Evolutionary conservation across 1,139 yeast species (phyloP), one percentile per base, ranked within the genome.

Genomic region (Sugiyamaella paludigena): DNA sequence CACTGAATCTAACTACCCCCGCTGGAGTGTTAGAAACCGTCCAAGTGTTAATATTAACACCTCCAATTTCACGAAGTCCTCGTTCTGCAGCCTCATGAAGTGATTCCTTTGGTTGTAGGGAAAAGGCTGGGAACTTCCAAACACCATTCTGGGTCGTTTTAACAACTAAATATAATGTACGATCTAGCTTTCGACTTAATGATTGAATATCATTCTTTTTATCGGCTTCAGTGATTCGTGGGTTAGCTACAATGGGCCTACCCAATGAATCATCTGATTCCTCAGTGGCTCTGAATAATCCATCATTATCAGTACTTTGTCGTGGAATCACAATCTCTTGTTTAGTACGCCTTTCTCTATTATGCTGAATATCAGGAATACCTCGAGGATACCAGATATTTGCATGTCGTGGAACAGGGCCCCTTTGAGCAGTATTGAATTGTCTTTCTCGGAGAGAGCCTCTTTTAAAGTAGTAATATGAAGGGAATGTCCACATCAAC

Each of bases 401-500:
- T 27, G 88, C 85, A 57, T 82, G 83, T 58, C 80, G 78, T 47
- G 81, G 77, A 2, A 83, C 79, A 8, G 96, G 95, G 48, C 84
- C 83, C 53, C 76, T 77, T 65, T 91, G 96, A 42, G 85, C 83
- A 59, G 83, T 81, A 40, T 50, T 47, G 69, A 82, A 92, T 61
- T 81, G 81, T 66, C 89, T 87, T 65, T 89, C 96, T 8, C 96
- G 81, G 56, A 92, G 74, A 1, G 98, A 85, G 55, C 98, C 98
- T 60, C 80, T 84, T 66, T 86, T 87, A 73, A 84, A 92, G 73
- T 89, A 94, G 67, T 82, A 91, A 80, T 91, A 89, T 59, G 84
- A 83, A 5, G 98, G 98, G 68, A 92, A 92, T 0, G 98, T 89
- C 96, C 97, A 89, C 96, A 91, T 89, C 58, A 92, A 76, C 64